Percentiles rank a stretch among this genome's conserved stretches.
Conservation (phyloP, 1,284 basidiomycete species). For the Schizopora paradoxa region DNA sequence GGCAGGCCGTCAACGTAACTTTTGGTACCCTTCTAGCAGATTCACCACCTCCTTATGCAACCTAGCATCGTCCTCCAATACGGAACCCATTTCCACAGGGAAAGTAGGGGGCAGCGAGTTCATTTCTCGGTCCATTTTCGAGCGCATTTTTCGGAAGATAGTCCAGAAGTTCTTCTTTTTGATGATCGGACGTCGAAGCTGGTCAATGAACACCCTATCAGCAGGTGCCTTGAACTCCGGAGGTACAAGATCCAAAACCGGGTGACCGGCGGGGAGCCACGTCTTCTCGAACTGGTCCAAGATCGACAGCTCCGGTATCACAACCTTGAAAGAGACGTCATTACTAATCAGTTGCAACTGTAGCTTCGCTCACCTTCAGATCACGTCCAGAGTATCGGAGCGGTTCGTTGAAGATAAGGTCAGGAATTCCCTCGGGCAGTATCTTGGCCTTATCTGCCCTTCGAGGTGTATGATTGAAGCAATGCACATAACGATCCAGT, state of each 20-base stretch:
- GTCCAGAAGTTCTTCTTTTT: too few species aligned
- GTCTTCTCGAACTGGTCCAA: constrained; percentile 21
- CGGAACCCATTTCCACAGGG: too few species aligned
- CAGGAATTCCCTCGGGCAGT: constrained; percentile 22
- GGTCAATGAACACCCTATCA: too few species aligned
- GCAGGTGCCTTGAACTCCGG: constrained; percentile 18
- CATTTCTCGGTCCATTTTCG: too few species aligned
- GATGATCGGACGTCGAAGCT: too few species aligned
- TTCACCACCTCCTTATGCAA: too few species aligned
- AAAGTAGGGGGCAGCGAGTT: too few species aligned
- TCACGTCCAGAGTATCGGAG: constrained; percentile 16
- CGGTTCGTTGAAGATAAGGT: constrained; percentile 19
- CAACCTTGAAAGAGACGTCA: not conserved
- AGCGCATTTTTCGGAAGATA: too few species aligned
- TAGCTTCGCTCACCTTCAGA: constrained; percentile 19
- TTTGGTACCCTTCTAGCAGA: too few species aligned
- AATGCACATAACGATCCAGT: constrained; percentile 18
- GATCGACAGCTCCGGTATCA: constrained; percentile 14
- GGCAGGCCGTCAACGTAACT: too few species aligned
- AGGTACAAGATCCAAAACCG: constrained; percentile 26
- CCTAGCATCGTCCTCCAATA: too few species aligned
- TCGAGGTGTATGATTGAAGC: constrained; percentile 19
- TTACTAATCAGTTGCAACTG: constrained; percentile 1
- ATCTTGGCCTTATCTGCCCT: constrained; percentile 19
- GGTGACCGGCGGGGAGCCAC: constrained; percentile 24